These are phyloP conservation scores for Solanum aculeatissimum DNA, from an alignment of 305 asterid species.

Conservation along the genomic window DNA sequence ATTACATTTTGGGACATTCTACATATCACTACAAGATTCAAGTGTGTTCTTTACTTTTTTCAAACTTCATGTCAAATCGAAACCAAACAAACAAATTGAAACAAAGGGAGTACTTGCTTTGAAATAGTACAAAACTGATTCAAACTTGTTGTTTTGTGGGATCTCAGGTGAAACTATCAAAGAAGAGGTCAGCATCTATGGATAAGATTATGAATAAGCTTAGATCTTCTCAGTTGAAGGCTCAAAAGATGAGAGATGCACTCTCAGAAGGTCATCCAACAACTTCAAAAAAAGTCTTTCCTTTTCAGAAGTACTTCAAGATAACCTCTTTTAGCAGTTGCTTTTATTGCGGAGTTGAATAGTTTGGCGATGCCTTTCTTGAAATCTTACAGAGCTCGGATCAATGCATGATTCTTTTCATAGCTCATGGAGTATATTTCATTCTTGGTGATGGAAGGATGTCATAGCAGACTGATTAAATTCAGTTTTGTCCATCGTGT, in stretches of 20 bases:
- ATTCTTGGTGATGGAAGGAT: neutral
- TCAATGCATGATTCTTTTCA: neutral
- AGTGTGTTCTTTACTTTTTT: neutral
- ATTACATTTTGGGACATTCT: neutral
- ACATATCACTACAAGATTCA: neutral
- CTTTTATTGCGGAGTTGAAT: slow-evolving; percentile 8
- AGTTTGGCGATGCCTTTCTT: neutral
- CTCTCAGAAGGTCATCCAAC: slow-evolving; percentile 9
- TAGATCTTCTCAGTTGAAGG: slow-evolving; percentile 34
- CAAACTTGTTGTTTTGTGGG: neutral
- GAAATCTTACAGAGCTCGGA: neutral
- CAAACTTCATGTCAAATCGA: neutral
- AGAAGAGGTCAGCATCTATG: slow-evolving; percentile 60
- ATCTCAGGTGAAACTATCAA: slow-evolving; percentile 53
- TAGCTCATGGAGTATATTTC: neutral
- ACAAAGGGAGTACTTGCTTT: neutral
- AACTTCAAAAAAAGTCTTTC: slow-evolving; percentile 8
- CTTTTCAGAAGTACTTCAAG: slow-evolving; percentile 13
- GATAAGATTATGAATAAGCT: slow-evolving; percentile 49
- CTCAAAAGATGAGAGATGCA: slow-evolving; percentile 42
- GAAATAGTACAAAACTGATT: neutral
- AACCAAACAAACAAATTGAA: neutral
- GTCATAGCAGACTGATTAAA: neutral
- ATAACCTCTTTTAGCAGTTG: slow-evolving; percentile 20
- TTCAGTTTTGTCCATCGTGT: neutral